Evolutionary conservation across 106 monocot genomes (phyloP), one percentile per base, ranked within the genome.

Genomic region (Dendrobium chrysotoxum): DNA sequence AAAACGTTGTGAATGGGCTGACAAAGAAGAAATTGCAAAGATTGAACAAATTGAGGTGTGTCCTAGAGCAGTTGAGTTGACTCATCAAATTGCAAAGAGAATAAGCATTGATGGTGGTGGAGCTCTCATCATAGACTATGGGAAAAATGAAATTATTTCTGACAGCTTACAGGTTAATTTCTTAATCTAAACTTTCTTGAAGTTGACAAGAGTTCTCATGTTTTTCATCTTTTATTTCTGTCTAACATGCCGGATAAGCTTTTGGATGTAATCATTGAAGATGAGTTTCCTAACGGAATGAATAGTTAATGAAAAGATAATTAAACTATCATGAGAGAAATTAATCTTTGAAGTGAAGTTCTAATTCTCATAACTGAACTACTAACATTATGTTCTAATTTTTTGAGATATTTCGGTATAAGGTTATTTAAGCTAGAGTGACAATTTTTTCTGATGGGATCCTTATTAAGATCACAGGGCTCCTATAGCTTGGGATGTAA

Each of bases 71-170:
- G 90, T 98, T 86, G 98, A 98, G n/a, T 75, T 98, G 67, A 95
- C 88, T 39, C 74, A 86, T 75, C 77, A 84, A 81, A 98, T 98
- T 80, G 89, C 98, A 81, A 88, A 88, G 71, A 92, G 98, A 88
- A 84, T 98, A 80, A 87, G 89, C 64, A 80, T 77, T 39, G 92
- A 98, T 91, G 98, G 98, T 58, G 98, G 98, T 11, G 98, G 95
- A 46, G 98, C 98, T 71, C 92, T 98, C 76, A 98, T 98, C 47
- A 90, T 98, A 84, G 98, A 98, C 75, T 95, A 95, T 77, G 98
- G 98, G 9, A 88, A 92, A 81, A 87, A 95, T 88, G 89, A 89
- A 75, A 81, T 98, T 39, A 83, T 98, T 68, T 91, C 98, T 82
- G 98, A 98, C 53, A 98, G 98, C 80, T 71, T 98, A 58, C 98